Evolutionary conservation across 257 asterid species (phyloP), one percentile per base, ranked within the genome.

Genomic region (Jacaranda mimosifolia): DNA sequence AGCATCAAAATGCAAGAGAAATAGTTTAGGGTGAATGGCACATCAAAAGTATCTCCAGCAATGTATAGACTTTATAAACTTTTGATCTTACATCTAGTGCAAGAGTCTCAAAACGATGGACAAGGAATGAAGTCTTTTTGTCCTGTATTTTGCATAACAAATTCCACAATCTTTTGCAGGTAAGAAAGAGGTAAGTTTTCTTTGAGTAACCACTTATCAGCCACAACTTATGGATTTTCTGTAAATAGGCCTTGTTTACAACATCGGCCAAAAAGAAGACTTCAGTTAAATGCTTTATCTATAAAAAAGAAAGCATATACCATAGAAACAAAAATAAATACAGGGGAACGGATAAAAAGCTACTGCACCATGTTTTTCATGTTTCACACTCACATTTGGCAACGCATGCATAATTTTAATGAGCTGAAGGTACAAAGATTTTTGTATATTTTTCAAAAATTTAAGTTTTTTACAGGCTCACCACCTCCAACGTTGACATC

Each of bases 401-500:
- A 26, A 26, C 32, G 2, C 32, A 26, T 26, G 32, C 32, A 26
- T 26, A 26, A 70, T 26, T 68, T 72, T 73, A 17, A 56, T 52
- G 35, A 68, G 64, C 51, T 38, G 18, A 26, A 26, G 32, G 32
- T 26, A 26, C 32, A 26, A 26, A 26, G 32, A 79, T 53, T 59
- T 10, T 19, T 15, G 39, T 62, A 74, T 14, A 68, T 56, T 70
- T 45, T 26, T 42, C 11, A 63, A 63, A 70, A 67, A 32, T 43
- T 53, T 51, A 35, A 26, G 62, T 32, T 96, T 39, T 98, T 98
- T 14, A 88, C 70, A 74, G 98, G 98, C 80, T 89, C 97, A 78
- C 99, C 99, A 84, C 93, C 99, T 80, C 97, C 98, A 86, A 96
- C 91, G 83, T 96, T 98, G 65, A 93, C 99, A 84, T 96, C 99